phyloP scores from a whole-genome alignment of 1,139 yeast genomes.

The Pichia sp. region DNA sequence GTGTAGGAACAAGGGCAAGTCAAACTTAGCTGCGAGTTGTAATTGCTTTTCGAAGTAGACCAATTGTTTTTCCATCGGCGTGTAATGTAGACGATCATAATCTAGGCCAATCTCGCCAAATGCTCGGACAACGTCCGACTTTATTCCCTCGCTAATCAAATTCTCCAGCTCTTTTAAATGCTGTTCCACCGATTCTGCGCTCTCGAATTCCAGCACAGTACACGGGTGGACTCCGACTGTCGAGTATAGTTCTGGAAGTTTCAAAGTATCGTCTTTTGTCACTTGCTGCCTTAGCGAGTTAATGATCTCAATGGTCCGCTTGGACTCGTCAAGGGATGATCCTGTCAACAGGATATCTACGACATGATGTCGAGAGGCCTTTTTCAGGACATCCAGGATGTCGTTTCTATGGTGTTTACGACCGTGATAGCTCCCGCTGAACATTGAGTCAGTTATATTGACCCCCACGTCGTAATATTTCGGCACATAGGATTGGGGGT shows the following conservation, averaged over 20 bases:
- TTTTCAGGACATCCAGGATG: slow-evolving; percentile 53
- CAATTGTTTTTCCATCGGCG: slow-evolving; percentile 63
- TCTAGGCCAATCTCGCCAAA: slow-evolving; percentile 94
- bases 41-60: slow-evolving; percentile 69
- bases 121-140: slow-evolving; percentile 55
- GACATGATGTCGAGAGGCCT: slow-evolving; percentile 68
- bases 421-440: slow-evolving; percentile 73
- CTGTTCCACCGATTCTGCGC: slow-evolving; percentile 27
- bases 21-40: slow-evolving; percentile 51
- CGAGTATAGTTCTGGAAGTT: slow-evolving; percentile 41
- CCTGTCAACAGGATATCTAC: slow-evolving; percentile 76
- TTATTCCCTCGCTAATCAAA: slow-evolving; percentile 47
- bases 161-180: slow-evolving; percentile 47
- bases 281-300: slow-evolving; percentile 34
- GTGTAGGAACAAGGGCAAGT: slow-evolving; percentile 79
- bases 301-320: slow-evolving; percentile 43
- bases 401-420: slow-evolving; percentile 62
- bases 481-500: slow-evolving; percentile 15
- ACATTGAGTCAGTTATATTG: slow-evolving; percentile 87
- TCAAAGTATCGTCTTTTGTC: not conserved
- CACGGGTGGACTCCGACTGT: slow-evolving; percentile 98
- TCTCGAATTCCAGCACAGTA: slow-evolving; percentile 60
- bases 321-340: slow-evolving; percentile 64
- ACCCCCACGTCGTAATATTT: slow-evolving; percentile 40
- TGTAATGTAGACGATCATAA: slow-evolving; percentile 79